These are phyloP conservation scores for Aspergillus nidulans DNA, from an alignment of 495 filamentous ascomycete genomes.

Conservation along the genomic window DNA sequence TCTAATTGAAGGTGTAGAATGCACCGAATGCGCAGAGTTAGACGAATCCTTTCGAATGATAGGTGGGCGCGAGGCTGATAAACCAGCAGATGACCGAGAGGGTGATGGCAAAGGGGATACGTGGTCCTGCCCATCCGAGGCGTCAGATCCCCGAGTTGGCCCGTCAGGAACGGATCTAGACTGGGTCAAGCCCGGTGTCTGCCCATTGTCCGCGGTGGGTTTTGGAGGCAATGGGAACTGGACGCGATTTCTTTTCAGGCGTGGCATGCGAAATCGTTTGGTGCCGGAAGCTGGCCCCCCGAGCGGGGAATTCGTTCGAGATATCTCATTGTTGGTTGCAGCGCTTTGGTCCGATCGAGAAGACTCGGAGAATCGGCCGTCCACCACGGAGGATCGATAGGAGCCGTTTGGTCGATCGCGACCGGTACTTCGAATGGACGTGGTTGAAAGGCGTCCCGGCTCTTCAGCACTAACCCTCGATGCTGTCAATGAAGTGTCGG, in stretches of 20 bases:
- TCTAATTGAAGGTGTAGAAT: slow-evolving; percentile 63
- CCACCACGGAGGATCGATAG: slow-evolving; percentile 61
- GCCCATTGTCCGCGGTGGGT: slow-evolving; percentile 28
- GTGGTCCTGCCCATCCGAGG: slow-evolving; percentile 31
- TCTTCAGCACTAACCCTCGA: slow-evolving; percentile 65
- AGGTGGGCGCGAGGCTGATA: slow-evolving; percentile 35
- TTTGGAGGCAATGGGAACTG: slow-evolving; percentile 85
- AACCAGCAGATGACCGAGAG: slow-evolving; percentile 46
- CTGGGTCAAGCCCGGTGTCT: slow-evolving; percentile 23
- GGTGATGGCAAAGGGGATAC: slow-evolving; percentile 54
- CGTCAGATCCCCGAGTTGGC: slow-evolving; percentile 21
- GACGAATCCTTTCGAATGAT: slow-evolving; percentile 59
- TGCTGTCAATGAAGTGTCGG: slow-evolving; percentile 39
- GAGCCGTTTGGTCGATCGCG: slow-evolving; percentile 64
- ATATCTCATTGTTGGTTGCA: slow-evolving; percentile 60
- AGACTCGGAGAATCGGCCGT: slow-evolving; percentile 79
- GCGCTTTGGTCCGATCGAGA: slow-evolving; percentile 86
- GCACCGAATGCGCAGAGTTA: slow-evolving; percentile 62
- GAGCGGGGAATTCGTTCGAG: slow-evolving; percentile 24
- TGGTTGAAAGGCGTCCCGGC: slow-evolving; percentile 54
- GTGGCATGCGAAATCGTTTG: slow-evolving; percentile 74
- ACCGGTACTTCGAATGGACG: slow-evolving; percentile 44
- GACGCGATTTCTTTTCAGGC: slow-evolving; percentile 74
- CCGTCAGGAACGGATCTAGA: slow-evolving; percentile 22
- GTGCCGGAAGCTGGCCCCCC: slow-evolving; percentile 49